Percentiles rank a stretch among this genome's conserved stretches.
Evolutionary conservation across 371 early-diverging fungal genomes (phyloP).

Genomic region (Dinochytrium kinnereticum): DNA sequence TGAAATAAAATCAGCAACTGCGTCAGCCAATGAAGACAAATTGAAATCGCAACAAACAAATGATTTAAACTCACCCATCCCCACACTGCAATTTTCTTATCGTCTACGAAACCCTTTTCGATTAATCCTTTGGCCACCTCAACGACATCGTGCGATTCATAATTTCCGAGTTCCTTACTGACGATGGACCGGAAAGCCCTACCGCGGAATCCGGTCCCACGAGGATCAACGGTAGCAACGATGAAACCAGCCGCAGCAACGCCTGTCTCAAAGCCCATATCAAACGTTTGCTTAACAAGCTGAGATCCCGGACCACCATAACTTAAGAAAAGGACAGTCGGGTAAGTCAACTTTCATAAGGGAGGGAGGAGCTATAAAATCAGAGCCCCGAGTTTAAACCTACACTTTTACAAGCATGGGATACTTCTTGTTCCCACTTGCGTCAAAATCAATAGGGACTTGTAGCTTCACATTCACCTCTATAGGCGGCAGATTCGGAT

Average conservation of each 20-base stretch:
- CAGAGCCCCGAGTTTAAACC: constrained; percentile 1
- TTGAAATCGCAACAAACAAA: constrained; percentile 1
- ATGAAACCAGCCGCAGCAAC: constrained; percentile 42
- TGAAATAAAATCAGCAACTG: not conserved
- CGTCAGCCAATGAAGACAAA: not conserved
- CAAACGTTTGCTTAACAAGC: constrained; percentile 70
- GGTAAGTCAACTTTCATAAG: not conserved
- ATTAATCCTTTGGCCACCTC: constrained; percentile 76
- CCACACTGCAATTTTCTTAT: constrained; percentile 88
- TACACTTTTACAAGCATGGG: constrained; percentile 91
- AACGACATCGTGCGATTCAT: constrained; percentile 87
- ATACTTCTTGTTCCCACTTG: constrained; percentile 62
- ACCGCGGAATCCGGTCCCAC: constrained; percentile 90
- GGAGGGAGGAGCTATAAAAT: not conserved
- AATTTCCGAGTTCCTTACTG: constrained; percentile 76
- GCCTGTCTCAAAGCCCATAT: constrained; percentile 71
- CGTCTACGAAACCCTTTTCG: constrained; percentile 75
- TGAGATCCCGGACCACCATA: constrained; percentile 94
- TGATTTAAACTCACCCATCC: constrained; percentile 67
- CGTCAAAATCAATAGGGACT: constrained; percentile 83
- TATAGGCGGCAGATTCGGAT: constrained; percentile 22
- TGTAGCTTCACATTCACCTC: constrained; percentile 87
- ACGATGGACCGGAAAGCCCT: constrained; percentile 80
- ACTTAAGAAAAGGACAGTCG: not conserved
- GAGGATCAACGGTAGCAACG: constrained; percentile 71